These are phyloP conservation scores for Ceratocystis destructans DNA, from an alignment of 2,329 filamentous ascomycete genomes.

Conservation along the genomic window DNA sequence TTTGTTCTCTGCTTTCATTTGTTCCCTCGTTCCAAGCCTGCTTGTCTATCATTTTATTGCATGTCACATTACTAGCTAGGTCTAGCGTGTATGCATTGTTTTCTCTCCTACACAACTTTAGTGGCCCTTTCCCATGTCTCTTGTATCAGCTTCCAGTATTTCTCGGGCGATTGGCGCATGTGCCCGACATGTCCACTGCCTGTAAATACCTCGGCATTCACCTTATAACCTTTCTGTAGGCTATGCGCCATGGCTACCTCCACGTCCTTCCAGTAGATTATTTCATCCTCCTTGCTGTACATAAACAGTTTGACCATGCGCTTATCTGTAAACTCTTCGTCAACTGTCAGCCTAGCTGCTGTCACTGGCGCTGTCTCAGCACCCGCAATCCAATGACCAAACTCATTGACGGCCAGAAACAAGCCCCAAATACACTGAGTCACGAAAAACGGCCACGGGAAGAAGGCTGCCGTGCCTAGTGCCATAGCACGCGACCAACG, in stretches of 20 bases:
- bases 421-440: constrained; percentile 35
- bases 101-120: background rate
- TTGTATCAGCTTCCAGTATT: constrained; percentile 39
- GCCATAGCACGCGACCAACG: constrained; percentile 42
- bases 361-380: constrained; percentile 29
- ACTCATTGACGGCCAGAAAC: constrained; percentile 29
- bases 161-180: constrained; percentile 40
- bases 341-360: constrained; percentile 25
- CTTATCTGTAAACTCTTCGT: constrained; percentile 27
- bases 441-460: constrained; percentile 37
- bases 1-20: constrained; percentile 7
- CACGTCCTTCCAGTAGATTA: constrained; percentile 43
- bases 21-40: background rate
- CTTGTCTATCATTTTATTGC: background rate
- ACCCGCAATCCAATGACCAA: constrained; percentile 28
- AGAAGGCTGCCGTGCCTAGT: constrained; percentile 33
- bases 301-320: constrained; percentile 39
- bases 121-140: constrained; percentile 11
- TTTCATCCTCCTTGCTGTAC: constrained; percentile 44
- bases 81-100: background rate
- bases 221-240: constrained; percentile 34
- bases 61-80: background rate
- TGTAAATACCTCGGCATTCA: constrained; percentile 40
- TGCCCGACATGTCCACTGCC: constrained; percentile 48
- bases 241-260: constrained; percentile 40